Evolutionary conservation across 805 yeast species (phyloP).

Genomic region (Spathaspora girioi): DNA sequence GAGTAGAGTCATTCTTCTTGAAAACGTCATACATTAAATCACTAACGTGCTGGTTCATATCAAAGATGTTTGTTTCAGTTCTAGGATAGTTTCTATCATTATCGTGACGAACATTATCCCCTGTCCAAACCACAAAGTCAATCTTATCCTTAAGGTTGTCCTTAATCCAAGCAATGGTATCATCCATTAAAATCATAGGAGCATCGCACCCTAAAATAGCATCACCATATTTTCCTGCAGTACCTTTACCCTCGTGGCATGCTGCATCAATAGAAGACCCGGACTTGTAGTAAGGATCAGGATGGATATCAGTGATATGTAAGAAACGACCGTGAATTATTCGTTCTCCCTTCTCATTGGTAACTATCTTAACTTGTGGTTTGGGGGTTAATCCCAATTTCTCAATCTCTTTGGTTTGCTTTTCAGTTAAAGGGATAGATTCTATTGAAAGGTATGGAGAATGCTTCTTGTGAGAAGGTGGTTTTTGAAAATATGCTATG

Average conservation of each 20-base stretch:
- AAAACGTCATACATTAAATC: slow-evolving; percentile 50
- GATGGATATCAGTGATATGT: slow-evolving; percentile 87
- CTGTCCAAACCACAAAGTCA: slow-evolving; percentile 88
- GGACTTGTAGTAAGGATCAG: slow-evolving; percentile 61
- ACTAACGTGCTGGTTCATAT: slow-evolving; percentile 60
- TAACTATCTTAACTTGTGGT: slow-evolving; percentile 21
- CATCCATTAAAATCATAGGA: slow-evolving; percentile 57
- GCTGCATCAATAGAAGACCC: slow-evolving; percentile 44
- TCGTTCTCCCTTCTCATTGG: slow-evolving; percentile 20
- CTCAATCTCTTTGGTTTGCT: slow-evolving; percentile 7
- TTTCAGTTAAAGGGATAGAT: not conserved
- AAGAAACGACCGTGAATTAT: slow-evolving; percentile 69
- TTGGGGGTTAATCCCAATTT: slow-evolving; percentile 33
- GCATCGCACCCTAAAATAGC: slow-evolving; percentile 77
- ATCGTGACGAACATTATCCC: slow-evolving; percentile 84
- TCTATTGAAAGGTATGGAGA: slow-evolving; percentile 6
- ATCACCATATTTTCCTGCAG: slow-evolving; percentile 68
- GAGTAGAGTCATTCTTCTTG: slow-evolving; percentile 41
- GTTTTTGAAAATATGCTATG: not conserved
- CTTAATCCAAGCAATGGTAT: slow-evolving; percentile 65
- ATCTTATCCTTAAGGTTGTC: slow-evolving; percentile 67
- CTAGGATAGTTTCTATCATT: slow-evolving; percentile 74
- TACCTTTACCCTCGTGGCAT: slow-evolving; percentile 59
- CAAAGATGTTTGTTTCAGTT: slow-evolving; percentile 67
- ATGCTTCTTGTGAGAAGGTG: not conserved